phyloP scores from a whole-genome alignment of 495 filamentous ascomycete species.

The Beverwykella pulmonaria region DNA sequence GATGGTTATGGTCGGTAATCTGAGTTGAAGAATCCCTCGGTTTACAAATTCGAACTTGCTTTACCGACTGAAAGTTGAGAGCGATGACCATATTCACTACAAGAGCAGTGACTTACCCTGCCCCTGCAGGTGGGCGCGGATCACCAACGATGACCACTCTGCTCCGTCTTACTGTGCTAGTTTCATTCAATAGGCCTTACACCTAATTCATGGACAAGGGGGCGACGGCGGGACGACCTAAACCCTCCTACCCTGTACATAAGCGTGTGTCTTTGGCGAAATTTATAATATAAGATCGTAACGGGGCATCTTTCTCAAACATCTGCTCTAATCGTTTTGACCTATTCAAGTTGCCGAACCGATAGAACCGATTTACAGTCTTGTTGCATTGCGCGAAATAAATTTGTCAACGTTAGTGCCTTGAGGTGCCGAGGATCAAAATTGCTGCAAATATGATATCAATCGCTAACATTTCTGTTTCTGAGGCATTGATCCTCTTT shows the following conservation, averaged over 20 bases:
- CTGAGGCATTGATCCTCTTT: slow-evolving; percentile 3
- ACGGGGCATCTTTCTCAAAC: neutral
- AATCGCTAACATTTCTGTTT: slow-evolving; percentile 2
- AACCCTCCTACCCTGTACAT: neutral
- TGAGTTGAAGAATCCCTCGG: no score
- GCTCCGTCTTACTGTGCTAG: neutral
- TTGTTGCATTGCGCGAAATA: slow-evolving; percentile 5
- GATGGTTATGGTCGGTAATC: no score
- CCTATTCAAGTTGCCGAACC: neutral
- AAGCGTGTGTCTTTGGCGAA: slow-evolving; percentile 1
- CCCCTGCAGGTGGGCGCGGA: no score
- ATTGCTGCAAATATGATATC: slow-evolving; percentile 5
- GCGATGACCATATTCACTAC: no score
- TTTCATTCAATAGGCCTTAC: slow-evolving; percentile 2
- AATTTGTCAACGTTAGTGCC: neutral
- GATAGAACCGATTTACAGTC: neutral
- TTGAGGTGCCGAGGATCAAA: slow-evolving; percentile 2
- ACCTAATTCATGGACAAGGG: neutral
- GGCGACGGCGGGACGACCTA: neutral
- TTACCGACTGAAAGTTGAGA: no score
- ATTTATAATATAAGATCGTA: slow-evolving; percentile 7
- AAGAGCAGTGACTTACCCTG: no score
- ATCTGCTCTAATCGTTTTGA: slow-evolving; percentile 7
- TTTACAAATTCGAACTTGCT: no score
- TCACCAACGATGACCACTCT: neutral